Conservation (phyloP, 2,329 filamentous ascomycete species). For the Verruconis gallopava region DNA sequence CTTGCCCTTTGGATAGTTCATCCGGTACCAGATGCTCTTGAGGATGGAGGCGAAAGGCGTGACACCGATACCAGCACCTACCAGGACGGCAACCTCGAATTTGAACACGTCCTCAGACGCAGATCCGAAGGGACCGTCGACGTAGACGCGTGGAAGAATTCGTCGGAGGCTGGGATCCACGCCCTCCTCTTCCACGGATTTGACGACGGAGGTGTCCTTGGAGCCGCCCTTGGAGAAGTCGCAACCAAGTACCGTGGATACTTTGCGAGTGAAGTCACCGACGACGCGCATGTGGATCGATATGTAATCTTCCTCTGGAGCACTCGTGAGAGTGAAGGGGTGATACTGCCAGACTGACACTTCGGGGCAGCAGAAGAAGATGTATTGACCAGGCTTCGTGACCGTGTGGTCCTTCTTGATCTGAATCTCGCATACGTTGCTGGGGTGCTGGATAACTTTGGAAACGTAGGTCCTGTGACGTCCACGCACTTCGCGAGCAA, state of each 20-base stretch:
- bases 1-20: conserved; percentile 74
- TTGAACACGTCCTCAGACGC: conserved; percentile 82
- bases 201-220: conserved; percentile 46
- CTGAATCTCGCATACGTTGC: conserved; percentile 81
- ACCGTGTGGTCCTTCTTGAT: conserved; percentile 83
- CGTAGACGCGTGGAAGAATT: conserved; percentile 65
- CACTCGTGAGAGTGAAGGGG: conserved; percentile 74
- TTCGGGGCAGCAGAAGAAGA: conserved; percentile 77
- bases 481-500: conserved; percentile 66
- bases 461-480: conserved; percentile 76
- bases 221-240: conserved; percentile 46
- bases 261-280: conserved; percentile 64
- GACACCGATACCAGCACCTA: conserved; percentile 39
- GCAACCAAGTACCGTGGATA: conserved; percentile 62
- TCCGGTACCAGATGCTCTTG: conserved; percentile 87
- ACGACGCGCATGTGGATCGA: conserved; percentile 73
- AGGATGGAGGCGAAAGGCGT: conserved; percentile 40
- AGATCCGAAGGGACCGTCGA: conserved; percentile 76
- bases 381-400: conserved; percentile 71
- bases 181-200: conserved; percentile 51
- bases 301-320: conserved; percentile 81
- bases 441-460: conserved; percentile 80
- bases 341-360: conserved; percentile 84
- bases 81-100: conserved; percentile 38
- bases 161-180: conserved; percentile 59